A percentile compares a stretch with the other conserved stretches of the same genome.
Evolutionary conservation across 2,329 filamentous ascomycete genomes (phyloP).

Genomic region (Hymenoscyphus salicellus): DNA sequence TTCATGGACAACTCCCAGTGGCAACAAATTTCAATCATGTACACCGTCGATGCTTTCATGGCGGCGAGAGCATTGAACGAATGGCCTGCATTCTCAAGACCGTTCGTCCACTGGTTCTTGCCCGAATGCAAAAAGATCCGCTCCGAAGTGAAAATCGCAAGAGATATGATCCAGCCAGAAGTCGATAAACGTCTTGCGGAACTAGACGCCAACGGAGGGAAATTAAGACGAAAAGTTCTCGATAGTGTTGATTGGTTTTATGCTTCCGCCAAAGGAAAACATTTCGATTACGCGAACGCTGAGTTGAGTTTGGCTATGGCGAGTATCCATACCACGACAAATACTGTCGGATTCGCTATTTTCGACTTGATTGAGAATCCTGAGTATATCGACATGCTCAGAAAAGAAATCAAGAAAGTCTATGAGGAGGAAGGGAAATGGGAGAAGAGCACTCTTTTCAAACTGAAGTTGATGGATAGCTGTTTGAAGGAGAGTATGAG

Average conservation of each 20-base stretch:
- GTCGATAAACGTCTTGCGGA: constrained; percentile 19
- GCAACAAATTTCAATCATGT: constrained; percentile 45
- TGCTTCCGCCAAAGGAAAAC: constrained; percentile 36
- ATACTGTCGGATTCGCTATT: constrained; percentile 47
- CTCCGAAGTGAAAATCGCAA: constrained; percentile 38
- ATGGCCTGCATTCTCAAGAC: constrained; percentile 42
- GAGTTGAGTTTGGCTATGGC: constrained; percentile 44
- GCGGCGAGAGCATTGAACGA: constrained; percentile 40
- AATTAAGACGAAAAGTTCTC: constrained; percentile 30
- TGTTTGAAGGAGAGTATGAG: constrained; percentile 41
- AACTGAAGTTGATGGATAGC: constrained; percentile 38
- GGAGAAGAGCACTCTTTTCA: constrained; percentile 21
- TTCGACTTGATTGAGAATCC: constrained; percentile 50
- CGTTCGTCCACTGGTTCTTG: constrained; percentile 45
- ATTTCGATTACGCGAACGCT: constrained; percentile 36
- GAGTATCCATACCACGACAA: constrained; percentile 50
- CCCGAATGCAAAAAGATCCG: constrained; percentile 42
- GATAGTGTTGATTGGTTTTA: constrained; percentile 47
- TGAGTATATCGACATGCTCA: constrained; percentile 37
- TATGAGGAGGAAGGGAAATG: constrained; percentile 38
- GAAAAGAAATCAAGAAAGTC: constrained; percentile 39
- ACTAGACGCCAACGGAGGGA: constrained; percentile 14
- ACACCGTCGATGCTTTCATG: constrained; percentile 42
- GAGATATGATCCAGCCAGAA: constrained; percentile 35
- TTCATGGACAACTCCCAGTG: constrained; percentile 47